These are phyloP conservation scores for Didymella exigua DNA, from an alignment of 2,329 filamentous ascomycete genomes.

Conservation along the genomic window DNA sequence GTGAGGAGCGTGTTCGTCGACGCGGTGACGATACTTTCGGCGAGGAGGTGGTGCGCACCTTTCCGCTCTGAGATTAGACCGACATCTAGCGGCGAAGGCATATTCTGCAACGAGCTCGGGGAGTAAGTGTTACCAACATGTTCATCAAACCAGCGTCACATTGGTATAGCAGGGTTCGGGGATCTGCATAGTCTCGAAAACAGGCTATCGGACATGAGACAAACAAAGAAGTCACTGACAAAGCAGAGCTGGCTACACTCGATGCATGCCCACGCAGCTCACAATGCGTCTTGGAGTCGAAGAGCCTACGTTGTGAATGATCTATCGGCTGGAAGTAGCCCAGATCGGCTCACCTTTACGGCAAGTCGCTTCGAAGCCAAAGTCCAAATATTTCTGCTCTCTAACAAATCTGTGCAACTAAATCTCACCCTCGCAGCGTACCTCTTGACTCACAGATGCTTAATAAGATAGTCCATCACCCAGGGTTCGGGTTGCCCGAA, in stretches of 20 bases:
- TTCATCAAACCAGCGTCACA: background rate
- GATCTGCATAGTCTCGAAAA: no score
- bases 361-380: background rate
- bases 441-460: background rate
- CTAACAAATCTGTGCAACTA: no score
- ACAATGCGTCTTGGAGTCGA: background rate
- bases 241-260: background rate
- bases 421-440: no score
- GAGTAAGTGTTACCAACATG: background rate
- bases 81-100: background rate
- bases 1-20: background rate
- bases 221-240: background rate
- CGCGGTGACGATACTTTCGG: background rate
- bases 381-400: background rate
- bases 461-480: background rate
- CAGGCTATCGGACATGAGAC: background rate
- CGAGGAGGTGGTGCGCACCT: background rate
- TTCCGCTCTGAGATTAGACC: background rate
- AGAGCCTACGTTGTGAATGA: background rate
- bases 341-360: background rate
- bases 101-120: background rate
- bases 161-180: background rate
- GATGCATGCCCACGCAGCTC: background rate
- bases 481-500: background rate
- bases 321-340: background rate